These are phyloP conservation scores for Saccharomyces hybrid DNA, from an alignment of 1,139 yeast species.

Conservation along the genomic window DNA sequence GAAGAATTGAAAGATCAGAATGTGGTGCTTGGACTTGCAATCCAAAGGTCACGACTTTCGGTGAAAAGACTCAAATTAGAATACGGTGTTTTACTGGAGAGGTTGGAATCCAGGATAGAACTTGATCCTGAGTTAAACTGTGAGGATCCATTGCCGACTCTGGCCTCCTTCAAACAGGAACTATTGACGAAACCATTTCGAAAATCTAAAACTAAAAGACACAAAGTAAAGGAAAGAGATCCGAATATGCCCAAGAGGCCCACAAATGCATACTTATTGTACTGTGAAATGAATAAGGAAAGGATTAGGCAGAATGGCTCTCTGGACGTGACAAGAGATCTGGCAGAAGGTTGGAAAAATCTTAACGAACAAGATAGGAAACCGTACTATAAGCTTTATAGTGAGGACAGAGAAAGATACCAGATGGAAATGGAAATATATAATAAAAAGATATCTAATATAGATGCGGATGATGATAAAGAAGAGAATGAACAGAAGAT, in stretches of 20 bases:
- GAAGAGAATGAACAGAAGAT: conserved; percentile 1
- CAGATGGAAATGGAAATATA: conserved; percentile 66
- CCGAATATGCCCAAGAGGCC: conserved; percentile 86
- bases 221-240: conserved; percentile 43
- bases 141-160: conserved; percentile 28
- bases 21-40: conserved; percentile 68
- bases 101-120: conserved; percentile 54
- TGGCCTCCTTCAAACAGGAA: conserved; percentile 26
- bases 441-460: conserved; percentile 26
- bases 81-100: conserved; percentile 70
- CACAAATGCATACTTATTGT: conserved; percentile 79
- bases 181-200: conserved; percentile 24
- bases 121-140: conserved; percentile 27
- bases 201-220: conserved; percentile 29
- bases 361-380: conserved; percentile 62
- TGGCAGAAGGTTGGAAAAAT: conserved; percentile 84
- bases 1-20: conserved; percentile 72
- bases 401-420: conserved; percentile 72
- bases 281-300: conserved; percentile 83
- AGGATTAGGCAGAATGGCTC: conserved; percentile 52
- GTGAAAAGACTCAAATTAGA: conserved; percentile 77
- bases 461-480: conserved; percentile 12
- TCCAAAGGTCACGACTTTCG: conserved; percentile 69
- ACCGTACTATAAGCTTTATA: conserved; percentile 71
- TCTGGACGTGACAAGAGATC: conserved; percentile 61